A percentile compares a stretch with the other conserved stretches of the same genome.
Conservation (phyloP, 768 basidiomycete species). For the Phlegmacium glaucopus region DNA sequence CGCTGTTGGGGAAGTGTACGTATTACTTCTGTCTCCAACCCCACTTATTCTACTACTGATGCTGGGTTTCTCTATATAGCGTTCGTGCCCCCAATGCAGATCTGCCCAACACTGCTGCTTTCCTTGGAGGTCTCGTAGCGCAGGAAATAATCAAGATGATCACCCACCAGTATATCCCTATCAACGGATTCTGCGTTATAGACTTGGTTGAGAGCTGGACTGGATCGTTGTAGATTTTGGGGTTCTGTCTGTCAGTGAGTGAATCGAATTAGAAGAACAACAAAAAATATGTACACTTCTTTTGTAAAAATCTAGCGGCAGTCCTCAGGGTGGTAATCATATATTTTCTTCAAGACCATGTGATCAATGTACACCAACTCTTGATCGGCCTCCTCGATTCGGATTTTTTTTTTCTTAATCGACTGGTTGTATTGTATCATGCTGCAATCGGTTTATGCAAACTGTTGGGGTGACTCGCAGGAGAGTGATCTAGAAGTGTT, state of each 20-base stretch:
- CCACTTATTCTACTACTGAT: slow-evolving; percentile 11
- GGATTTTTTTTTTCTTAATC: too few relatives aligned
- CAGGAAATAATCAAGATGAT: slow-evolving; percentile 98
- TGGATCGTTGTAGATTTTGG: slow-evolving; percentile 45
- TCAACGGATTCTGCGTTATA: slow-evolving; percentile 79
- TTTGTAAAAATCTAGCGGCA: too few relatives aligned
- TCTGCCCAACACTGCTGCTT: slow-evolving; percentile 89
- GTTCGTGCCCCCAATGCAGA: slow-evolving; percentile 80
- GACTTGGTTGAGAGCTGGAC: slow-evolving; percentile 85
- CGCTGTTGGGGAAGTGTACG: slow-evolving; percentile 79
- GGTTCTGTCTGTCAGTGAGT: neutral
- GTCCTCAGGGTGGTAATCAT: too few relatives aligned
- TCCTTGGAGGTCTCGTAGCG: slow-evolving; percentile 90
- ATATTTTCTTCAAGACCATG: too few relatives aligned
- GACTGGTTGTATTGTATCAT: too few relatives aligned
- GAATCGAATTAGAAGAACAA: neutral
- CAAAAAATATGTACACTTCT: neutral
- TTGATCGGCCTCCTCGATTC: too few relatives aligned
- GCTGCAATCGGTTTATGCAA: too few relatives aligned
- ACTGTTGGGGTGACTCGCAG: too few relatives aligned
- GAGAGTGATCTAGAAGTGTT: too few relatives aligned
- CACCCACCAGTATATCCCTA: slow-evolving; percentile 92
- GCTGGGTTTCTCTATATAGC: slow-evolving; percentile 33
- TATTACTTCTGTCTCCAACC: slow-evolving; percentile 11
- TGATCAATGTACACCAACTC: too few relatives aligned